Conservation (phyloP, 768 basidiomycete species). For the Tylopilus felleus region DNA sequence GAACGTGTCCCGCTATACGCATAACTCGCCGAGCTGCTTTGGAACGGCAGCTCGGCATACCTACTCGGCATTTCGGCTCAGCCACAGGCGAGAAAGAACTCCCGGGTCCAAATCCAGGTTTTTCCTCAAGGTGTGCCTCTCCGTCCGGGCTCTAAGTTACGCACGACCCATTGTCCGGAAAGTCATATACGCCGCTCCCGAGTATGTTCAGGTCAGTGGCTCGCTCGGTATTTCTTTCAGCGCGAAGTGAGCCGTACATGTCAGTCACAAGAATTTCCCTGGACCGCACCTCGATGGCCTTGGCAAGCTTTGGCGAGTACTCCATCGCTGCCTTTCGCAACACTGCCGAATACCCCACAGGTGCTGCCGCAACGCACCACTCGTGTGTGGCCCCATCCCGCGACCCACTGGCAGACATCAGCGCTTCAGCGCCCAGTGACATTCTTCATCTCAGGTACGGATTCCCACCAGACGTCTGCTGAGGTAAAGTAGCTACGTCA, state of each 20-base stretch:
- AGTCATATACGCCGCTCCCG: slow-evolving; percentile 73
- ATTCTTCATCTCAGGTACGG: slow-evolving; percentile 75
- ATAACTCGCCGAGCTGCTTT: too few relatives aligned
- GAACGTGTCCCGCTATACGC: too few relatives aligned
- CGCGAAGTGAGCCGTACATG: too few relatives aligned
- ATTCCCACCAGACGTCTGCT: too few relatives aligned
- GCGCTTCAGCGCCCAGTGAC: slow-evolving; percentile 66
- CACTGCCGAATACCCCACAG: slow-evolving; percentile 33
- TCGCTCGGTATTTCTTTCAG: too few relatives aligned
- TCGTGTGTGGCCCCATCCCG: slow-evolving; percentile 43
- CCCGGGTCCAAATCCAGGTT: too few relatives aligned
- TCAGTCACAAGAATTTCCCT: slow-evolving; percentile 15
- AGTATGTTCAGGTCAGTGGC: slow-evolving; percentile 70
- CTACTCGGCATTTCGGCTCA: too few relatives aligned
- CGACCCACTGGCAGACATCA: slow-evolving; percentile 60
- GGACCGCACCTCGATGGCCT: slow-evolving; percentile 79
- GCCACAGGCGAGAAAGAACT: too few relatives aligned
- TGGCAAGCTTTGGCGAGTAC: slow-evolving; percentile 74
- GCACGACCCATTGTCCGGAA: slow-evolving; percentile 79
- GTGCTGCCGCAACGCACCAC: slow-evolving; percentile 61
- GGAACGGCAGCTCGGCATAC: too few relatives aligned
- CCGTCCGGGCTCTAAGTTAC: slow-evolving; percentile 20
- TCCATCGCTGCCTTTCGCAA: background rate
- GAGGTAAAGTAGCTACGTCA: too few relatives aligned
- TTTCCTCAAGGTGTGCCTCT: too few relatives aligned